Evolutionary conservation across 2,329 filamentous ascomycete species (phyloP).

Genomic region (Beauveria rudraprayagi): DNA sequence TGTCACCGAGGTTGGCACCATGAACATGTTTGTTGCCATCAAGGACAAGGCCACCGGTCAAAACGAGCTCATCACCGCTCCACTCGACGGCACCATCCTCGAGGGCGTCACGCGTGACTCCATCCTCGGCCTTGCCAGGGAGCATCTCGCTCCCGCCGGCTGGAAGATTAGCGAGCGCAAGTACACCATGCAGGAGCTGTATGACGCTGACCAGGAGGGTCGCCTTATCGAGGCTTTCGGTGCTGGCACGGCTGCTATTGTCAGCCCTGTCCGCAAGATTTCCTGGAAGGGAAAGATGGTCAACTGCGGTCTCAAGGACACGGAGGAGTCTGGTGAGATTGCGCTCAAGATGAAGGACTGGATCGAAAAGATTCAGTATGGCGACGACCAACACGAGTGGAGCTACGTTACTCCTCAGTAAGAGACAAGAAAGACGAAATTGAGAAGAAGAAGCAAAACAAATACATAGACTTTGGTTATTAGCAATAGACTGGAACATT

Average conservation of each 20-base stretch:
- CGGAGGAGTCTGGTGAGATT: conserved; percentile 81
- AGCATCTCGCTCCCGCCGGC: conserved; percentile 74
- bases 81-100: conserved; percentile 91
- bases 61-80: conserved; percentile 90
- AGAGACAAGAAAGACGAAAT: conserved; percentile 11
- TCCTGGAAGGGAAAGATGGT: conserved; percentile 78
- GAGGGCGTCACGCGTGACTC: conserved; percentile 93
- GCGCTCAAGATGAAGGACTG: conserved; percentile 85
- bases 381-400: conserved; percentile 87
- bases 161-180: conserved; percentile 87
- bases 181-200: conserved; percentile 81
- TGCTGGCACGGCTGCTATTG: conserved; percentile 86
- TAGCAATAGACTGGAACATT: conserved; percentile 1
- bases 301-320: conserved; percentile 71
- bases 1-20: conserved; percentile 94
- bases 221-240: conserved; percentile 90
- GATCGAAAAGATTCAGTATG: conserved; percentile 95
- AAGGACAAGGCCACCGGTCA: conserved; percentile 80
- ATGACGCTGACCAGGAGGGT: conserved; percentile 74
- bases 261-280: conserved; percentile 82
- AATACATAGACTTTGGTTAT: conserved; percentile 5
- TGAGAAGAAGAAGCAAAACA: neutral
- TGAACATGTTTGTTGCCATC: conserved; percentile 93
- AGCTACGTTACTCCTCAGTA: conserved; percentile 48
- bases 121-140: conserved; percentile 74